Conservation (phyloP, 1,139 yeast genomes). For the Nakaseomyces sp. region DNA sequence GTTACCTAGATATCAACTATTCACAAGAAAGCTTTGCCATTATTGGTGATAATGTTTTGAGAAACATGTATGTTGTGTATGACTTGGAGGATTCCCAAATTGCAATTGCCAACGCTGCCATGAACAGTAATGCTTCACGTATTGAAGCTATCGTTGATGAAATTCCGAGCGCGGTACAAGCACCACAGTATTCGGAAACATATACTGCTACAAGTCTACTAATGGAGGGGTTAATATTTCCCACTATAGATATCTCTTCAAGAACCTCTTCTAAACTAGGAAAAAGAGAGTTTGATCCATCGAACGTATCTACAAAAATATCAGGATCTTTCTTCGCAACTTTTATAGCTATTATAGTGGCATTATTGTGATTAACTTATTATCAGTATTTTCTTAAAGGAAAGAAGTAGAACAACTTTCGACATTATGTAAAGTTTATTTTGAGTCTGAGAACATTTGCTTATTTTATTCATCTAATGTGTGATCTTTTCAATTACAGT, state of each 20-base stretch:
- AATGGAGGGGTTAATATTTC: no score
- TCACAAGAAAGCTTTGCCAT: slow-evolving; percentile 28
- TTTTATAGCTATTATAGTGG: not conserved
- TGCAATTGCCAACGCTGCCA: slow-evolving; percentile 56
- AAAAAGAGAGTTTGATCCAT: not conserved
- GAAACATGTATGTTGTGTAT: slow-evolving; percentile 66
- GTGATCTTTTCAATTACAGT: no score
- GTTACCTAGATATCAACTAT: slow-evolving; percentile 33
- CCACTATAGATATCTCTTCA: no score
- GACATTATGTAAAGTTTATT: no score
- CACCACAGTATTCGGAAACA: slow-evolving; percentile 33
- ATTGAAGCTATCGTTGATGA: slow-evolving; percentile 37
- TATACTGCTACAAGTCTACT: no score
- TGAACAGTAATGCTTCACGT: slow-evolving; percentile 19
- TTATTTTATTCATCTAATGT: no score
- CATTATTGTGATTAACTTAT: no score
- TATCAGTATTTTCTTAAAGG: no score
- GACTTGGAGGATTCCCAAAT: slow-evolving; percentile 60
- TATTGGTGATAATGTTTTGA: slow-evolving; percentile 65
- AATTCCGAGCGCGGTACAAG: slow-evolving; percentile 41
- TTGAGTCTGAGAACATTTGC: no score
- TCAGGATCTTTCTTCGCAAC: no score
- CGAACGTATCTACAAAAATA: not conserved
- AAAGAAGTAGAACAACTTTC: no score
- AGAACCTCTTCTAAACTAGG: not conserved